These are phyloP conservation scores for Erigeron canadensis DNA, from an alignment of 129 eudicot genomes.

Conservation along the genomic window DNA sequence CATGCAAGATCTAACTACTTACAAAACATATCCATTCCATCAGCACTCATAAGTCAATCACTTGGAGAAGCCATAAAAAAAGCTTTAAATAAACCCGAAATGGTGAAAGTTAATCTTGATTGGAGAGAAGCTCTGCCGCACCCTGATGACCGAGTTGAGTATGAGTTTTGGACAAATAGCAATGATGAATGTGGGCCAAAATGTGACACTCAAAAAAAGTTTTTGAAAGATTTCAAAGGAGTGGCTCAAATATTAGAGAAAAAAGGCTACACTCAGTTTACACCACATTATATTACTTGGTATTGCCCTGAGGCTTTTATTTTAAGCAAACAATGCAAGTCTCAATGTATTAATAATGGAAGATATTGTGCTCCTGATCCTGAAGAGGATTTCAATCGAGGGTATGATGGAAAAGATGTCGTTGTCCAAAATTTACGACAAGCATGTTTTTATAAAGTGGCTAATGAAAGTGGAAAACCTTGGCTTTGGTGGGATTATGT, in stretches of 20 bases:
- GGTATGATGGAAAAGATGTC: conserved; percentile 90
- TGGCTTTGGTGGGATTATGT: conserved; percentile 99
- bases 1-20: conserved; percentile 52
- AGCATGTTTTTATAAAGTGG: conserved; percentile 74
- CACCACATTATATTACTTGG: conserved; percentile 96
- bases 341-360: conserved; percentile 91
- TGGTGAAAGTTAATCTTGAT: conserved; percentile 84
- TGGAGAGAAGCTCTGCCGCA: conserved; percentile 98
- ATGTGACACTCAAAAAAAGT: conserved; percentile 73
- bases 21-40: conserved; percentile 83
- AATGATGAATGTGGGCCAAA: conserved; percentile 94
- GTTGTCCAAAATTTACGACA: conserved; percentile 77
- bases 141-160: conserved; percentile 95
- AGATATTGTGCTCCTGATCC: conserved; percentile 98
- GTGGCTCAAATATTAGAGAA: conserved; percentile 87
- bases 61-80: conserved; percentile 77
- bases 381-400: conserved; percentile 69
- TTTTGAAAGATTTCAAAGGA: conserved; percentile 79
- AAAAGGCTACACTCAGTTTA: conserved; percentile 85
- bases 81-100: conserved; percentile 53
- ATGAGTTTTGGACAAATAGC: conserved; percentile 95
- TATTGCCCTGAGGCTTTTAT: conserved; percentile 94
- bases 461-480: conserved; percentile 82
- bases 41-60: conserved; percentile 76
- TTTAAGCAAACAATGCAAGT: conserved; percentile 78